Conservation (phyloP, 1,284 basidiomycete genomes). For the Chiua sp. region DNA sequence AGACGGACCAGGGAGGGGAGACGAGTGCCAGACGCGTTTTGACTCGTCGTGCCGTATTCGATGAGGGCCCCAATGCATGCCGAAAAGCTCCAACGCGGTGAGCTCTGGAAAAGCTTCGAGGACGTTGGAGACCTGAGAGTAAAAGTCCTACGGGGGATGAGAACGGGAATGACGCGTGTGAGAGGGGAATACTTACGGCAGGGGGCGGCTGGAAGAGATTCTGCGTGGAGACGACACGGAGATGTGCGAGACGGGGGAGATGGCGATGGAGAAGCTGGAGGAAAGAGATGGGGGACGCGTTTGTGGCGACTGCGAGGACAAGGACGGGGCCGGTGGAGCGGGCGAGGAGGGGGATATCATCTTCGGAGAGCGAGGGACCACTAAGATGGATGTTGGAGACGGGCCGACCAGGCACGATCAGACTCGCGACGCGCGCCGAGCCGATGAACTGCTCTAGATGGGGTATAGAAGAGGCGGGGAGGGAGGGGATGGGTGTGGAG, state of each 20-base stretch:
- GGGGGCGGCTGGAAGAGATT: slow-evolving; percentile 52
- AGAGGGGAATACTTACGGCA: slow-evolving; percentile 43
- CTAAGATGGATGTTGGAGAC: slow-evolving; percentile 64
- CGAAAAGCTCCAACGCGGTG: slow-evolving; percentile 69
- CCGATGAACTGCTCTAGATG: slow-evolving; percentile 63
- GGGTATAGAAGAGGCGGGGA: slow-evolving; percentile 51
- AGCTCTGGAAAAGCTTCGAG: slow-evolving; percentile 62
- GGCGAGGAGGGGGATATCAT: slow-evolving; percentile 55
- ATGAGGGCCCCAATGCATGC: slow-evolving; percentile 69
- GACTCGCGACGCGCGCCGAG: slow-evolving; percentile 55
- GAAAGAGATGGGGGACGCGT: slow-evolving; percentile 48
- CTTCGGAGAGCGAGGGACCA: slow-evolving; percentile 58
- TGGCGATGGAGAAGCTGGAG: slow-evolving; percentile 49
- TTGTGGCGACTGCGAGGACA: slow-evolving; percentile 52
- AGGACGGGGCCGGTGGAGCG: slow-evolving; percentile 49
- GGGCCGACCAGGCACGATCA: slow-evolving; percentile 66
- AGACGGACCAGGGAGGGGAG: slow-evolving; percentile 44
- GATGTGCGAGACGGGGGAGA: slow-evolving; percentile 54
- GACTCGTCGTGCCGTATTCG: slow-evolving; percentile 41
- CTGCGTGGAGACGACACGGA: slow-evolving; percentile 57
- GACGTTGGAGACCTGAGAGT: slow-evolving; percentile 59
- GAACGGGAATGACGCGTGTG: slow-evolving; percentile 1
- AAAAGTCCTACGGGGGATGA: slow-evolving; percentile 57
- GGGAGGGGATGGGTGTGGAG: slow-evolving; percentile 24
- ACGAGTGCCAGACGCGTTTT: slow-evolving; percentile 56